phyloP scores from a whole-genome alignment of 1,284 basidiomycete genomes.

The Baeospora myosura region DNA sequence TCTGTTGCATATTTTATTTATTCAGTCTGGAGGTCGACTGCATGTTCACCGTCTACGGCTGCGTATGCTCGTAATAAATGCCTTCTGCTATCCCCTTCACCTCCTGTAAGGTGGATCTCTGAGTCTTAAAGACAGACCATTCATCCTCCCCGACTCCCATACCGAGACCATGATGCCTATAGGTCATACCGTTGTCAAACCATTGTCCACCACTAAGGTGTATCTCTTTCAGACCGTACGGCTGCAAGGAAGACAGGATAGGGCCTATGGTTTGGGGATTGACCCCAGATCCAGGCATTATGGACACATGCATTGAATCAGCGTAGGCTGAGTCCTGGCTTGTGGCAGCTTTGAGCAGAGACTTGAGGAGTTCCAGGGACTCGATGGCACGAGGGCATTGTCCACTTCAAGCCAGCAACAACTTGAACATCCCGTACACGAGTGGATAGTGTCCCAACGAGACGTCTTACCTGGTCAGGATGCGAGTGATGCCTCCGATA shows the following conservation, averaged over 20 bases:
- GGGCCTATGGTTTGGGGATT: slow-evolving; percentile 42
- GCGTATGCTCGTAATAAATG: slow-evolving; percentile 14
- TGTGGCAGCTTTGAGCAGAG: slow-evolving; percentile 30
- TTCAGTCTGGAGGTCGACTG: slow-evolving; percentile 27
- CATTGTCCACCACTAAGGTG: slow-evolving; percentile 67
- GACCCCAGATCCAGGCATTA: slow-evolving; percentile 72
- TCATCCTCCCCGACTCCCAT: slow-evolving; percentile 58
- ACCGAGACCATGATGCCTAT: slow-evolving; percentile 52
- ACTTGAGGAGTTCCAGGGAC: slow-evolving; percentile 37
- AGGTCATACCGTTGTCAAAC: slow-evolving; percentile 44
- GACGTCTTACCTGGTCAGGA: slow-evolving; percentile 66
- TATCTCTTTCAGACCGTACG: slow-evolving; percentile 53
- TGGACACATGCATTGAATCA: slow-evolving; percentile 23
- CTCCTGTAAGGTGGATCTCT: slow-evolving; percentile 39
- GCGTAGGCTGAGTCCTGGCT: slow-evolving; percentile 22
- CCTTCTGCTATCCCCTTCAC: slow-evolving; percentile 43
- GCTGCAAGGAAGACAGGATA: slow-evolving; percentile 43
- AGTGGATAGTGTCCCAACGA: too few relatives aligned
- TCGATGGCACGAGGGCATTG: slow-evolving; percentile 35
- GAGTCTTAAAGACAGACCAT: slow-evolving; percentile 63
- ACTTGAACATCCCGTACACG: too few relatives aligned
- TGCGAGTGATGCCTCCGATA: slow-evolving; percentile 60
- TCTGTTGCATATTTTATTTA: slow-evolving; percentile 41
- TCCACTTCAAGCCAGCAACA: slow-evolving; percentile 35
- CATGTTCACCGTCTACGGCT: background rate